phyloP scores from a whole-genome alignment of 1,284 basidiomycete genomes.

The Naganishia cerealis region DNA sequence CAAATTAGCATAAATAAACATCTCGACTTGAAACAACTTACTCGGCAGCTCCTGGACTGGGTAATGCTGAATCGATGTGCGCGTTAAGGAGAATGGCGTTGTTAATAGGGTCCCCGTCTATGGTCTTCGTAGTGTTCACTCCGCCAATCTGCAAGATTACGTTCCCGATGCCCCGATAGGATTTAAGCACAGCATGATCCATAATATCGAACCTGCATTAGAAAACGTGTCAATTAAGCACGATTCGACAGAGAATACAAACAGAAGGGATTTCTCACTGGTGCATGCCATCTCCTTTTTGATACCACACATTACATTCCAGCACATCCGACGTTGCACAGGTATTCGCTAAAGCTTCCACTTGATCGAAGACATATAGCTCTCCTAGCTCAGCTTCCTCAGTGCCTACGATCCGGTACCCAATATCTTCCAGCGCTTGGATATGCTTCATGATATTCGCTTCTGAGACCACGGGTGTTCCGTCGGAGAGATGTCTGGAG shows the following conservation, averaged over 20 bases:
- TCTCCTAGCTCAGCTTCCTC: slow-evolving; percentile 83
- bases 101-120: slow-evolving; percentile 66
- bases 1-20: slow-evolving; percentile 33
- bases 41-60: slow-evolving; percentile 78
- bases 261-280: slow-evolving; percentile 59
- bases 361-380: slow-evolving; percentile 73
- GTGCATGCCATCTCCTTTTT: slow-evolving; percentile 80
- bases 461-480: slow-evolving; percentile 39
- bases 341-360: slow-evolving; percentile 51
- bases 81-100: slow-evolving; percentile 84
- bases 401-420: slow-evolving; percentile 89
- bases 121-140: slow-evolving; percentile 41
- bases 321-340: slow-evolving; percentile 57
- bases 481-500: slow-evolving; percentile 5
- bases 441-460: slow-evolving; percentile 47
- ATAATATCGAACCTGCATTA: slow-evolving; percentile 77
- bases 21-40: slow-evolving; percentile 35
- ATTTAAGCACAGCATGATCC: slow-evolving; percentile 81
- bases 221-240: slow-evolving; percentile 9
- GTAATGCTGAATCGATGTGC: slow-evolving; percentile 73
- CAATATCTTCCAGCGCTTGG: slow-evolving; percentile 67
- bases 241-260: neutral
- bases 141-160: slow-evolving; percentile 80
- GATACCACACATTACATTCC: slow-evolving; percentile 83
- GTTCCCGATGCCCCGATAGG: slow-evolving; percentile 83